phyloP scores from a whole-genome alignment of 371 early-diverging fungal genomes.

The Mycotypha africana region DNA sequence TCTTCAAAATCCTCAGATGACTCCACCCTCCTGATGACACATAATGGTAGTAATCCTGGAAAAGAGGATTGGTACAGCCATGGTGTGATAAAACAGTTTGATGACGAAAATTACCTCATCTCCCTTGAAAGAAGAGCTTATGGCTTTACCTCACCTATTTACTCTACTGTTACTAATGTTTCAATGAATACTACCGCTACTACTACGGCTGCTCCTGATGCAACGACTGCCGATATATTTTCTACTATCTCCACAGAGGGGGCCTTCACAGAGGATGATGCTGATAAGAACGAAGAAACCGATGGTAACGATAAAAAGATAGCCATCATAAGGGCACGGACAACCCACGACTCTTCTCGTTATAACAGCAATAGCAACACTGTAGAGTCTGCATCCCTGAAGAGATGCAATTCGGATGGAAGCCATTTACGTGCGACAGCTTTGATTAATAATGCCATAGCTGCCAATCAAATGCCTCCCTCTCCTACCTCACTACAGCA shows the following conservation, averaged over 20 bases:
- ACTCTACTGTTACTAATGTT: too few relatives aligned
- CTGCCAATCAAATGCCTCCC: conserved; percentile 9
- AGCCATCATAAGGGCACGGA: conserved; percentile 8
- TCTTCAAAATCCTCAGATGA: too few relatives aligned
- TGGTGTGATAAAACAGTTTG: conserved; percentile 22
- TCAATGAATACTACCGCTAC: too few relatives aligned
- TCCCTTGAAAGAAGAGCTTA: conserved; percentile 41
- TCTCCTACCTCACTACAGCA: too few relatives aligned
- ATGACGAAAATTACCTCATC: conserved; percentile 31
- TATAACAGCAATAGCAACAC: background rate
- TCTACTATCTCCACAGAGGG: background rate
- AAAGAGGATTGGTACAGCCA: conserved; percentile 24
- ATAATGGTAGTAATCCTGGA: too few relatives aligned
- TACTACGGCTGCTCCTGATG: too few relatives aligned
- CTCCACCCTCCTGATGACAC: too few relatives aligned
- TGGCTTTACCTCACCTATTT: conserved; percentile 7
- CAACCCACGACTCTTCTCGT: conserved; percentile 2
- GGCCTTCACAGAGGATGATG: background rate
- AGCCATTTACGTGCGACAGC: conserved; percentile 30
- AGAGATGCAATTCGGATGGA: conserved; percentile 43
- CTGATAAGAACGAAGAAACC: background rate
- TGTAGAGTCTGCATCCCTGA: conserved; percentile 16
- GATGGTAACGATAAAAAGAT: too few relatives aligned
- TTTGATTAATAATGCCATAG: conserved; percentile 36
- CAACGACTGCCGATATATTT: too few relatives aligned